Evolutionary conservation across 768 basidiomycete genomes (phyloP).

Genomic region (Amanita muscaria): DNA sequence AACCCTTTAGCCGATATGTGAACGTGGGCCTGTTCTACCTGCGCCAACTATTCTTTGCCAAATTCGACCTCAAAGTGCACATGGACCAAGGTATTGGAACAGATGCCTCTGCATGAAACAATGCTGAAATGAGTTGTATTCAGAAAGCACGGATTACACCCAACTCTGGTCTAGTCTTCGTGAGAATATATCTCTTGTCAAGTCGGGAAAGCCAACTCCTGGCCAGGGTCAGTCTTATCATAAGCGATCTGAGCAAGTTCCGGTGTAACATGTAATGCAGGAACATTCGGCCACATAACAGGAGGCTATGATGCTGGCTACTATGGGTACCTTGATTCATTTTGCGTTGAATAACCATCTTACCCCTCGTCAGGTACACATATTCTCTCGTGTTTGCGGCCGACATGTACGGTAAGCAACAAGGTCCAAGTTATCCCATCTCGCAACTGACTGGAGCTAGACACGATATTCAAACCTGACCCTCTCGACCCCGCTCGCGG

Average conservation of each 20-base stretch:
- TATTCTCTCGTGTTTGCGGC: conserved; percentile 63
- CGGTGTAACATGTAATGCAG: conserved; percentile 12
- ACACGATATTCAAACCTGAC: conserved; percentile 73
- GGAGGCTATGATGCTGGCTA: conserved; percentile 66
- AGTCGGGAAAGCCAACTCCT: conserved; percentile 46
- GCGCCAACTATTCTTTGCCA: conserved; percentile 79
- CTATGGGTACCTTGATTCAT: conserved; percentile 40
- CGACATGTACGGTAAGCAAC: conserved; percentile 43
- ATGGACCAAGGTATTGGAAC: conserved; percentile 61
- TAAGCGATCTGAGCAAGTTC: not conserved
- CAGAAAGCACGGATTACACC: conserved; percentile 64
- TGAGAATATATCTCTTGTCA: conserved; percentile 61
- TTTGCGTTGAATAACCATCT: conserved; percentile 1
- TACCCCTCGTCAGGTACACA: conserved; percentile 34
- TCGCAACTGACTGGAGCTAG: too few species aligned
- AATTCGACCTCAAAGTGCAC: conserved; percentile 70
- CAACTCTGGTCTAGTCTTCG: conserved; percentile 69
- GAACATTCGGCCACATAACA: conserved; percentile 67
- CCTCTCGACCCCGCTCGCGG: conserved; percentile 66
- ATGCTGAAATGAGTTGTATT: conserved; percentile 5
- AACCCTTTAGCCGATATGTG: conserved; percentile 49
- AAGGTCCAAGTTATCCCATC: not conserved
- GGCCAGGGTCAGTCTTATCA: conserved; percentile 45
- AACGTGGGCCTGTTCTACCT: conserved; percentile 78
- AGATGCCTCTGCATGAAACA: too few species aligned